Evolutionary conservation across 1,284 basidiomycete species (phyloP), one percentile per base, ranked within the genome.

Genomic region (Ustilago esculenta): DNA sequence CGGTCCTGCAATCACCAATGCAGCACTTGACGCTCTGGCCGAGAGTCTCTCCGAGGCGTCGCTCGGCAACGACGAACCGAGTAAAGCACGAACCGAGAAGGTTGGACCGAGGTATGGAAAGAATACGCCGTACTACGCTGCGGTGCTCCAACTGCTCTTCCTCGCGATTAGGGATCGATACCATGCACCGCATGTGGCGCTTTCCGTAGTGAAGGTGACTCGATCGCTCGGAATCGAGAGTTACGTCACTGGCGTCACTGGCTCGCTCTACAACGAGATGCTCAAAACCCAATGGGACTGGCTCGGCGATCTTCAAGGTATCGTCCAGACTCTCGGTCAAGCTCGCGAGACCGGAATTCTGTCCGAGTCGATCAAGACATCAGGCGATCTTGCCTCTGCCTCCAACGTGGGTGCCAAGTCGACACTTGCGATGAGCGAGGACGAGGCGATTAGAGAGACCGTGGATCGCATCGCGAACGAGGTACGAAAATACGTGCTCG

Each of bases 211-310:
- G 0, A 47, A 52, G 1, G 43, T 59, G 3, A 75, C 72, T 1
- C 70, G 67, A 15, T 40, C 58, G 6, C 56, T 72, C 5, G 77
- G 77, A 10, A 44, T 73, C 21, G 67, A 76, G 20, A 58, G 65
- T 11, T 74, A 72, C 50, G 77, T 80, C 14, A 53, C 79, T 7
- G 78, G 78, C 21, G 72, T 75, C 27, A 80, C 78, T 3, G 66
- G 70, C 14, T 45, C 59, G 11, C 57, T 80, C 4, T 76, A 66
- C 55, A 73, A 72, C 46, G 76, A 80, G 44, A 60, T 76, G 7
- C 45, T 79, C 40, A 61, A 68, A 29, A 78, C 76, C 1, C 61
- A 74, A 24, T 79, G 75, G 75, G 49, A 72, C 27, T 70, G 58
- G 34, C 42, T 77, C 2, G 55, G 69, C 11, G 77, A 79, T 45